These are phyloP conservation scores for Globisporangium nodosum DNA, from an alignment of 352 stramenopile species.

Conservation along the genomic window DNA sequence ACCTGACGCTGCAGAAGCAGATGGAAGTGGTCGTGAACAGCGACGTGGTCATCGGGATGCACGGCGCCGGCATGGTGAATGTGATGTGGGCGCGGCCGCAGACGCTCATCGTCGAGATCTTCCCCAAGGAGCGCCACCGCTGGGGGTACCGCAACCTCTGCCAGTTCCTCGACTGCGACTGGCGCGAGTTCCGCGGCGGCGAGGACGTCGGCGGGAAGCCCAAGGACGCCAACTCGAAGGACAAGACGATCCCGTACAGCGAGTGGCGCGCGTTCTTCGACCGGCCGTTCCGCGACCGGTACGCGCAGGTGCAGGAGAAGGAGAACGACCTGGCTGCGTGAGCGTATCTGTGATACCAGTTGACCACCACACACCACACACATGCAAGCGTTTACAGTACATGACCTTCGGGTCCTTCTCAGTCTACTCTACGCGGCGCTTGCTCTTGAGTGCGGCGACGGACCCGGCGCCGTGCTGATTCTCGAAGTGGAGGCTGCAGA, in stretches of 20 bases:
- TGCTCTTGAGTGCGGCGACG: too few species aligned
- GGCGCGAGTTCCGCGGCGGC: slow-evolving; percentile 44
- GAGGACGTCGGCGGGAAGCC: slow-evolving; percentile 18
- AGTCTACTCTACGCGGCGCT: too few species aligned
- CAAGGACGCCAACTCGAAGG: slow-evolving; percentile 37
- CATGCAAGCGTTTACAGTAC: too few species aligned
- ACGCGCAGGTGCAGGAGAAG: slow-evolving; percentile 9
- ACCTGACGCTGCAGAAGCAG: slow-evolving; percentile 46
- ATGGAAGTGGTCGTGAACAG: slow-evolving; percentile 59
- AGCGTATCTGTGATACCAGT: not conserved
- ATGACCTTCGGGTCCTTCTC: too few species aligned
- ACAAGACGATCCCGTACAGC: slow-evolving; percentile 44
- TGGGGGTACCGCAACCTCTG: slow-evolving; percentile 81
- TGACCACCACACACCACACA: too few species aligned
- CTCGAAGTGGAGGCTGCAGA: slow-evolving; percentile 43
- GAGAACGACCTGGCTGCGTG: slow-evolving; percentile 1
- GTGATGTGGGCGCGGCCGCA: slow-evolving; percentile 49
- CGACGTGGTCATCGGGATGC: slow-evolving; percentile 79
- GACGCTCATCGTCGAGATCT: slow-evolving; percentile 72
- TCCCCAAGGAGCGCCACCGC: slow-evolving; percentile 37
- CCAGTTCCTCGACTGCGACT: slow-evolving; percentile 62
- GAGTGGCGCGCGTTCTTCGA: slow-evolving; percentile 57
- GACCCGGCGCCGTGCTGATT: not conserved
- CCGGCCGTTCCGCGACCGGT: slow-evolving; percentile 28
- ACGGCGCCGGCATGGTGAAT: slow-evolving; percentile 77